Base-by-base conservation (phyloP, 768 basidiomycete genomes). In the Xerocomellus chrysenteron region DNA sequence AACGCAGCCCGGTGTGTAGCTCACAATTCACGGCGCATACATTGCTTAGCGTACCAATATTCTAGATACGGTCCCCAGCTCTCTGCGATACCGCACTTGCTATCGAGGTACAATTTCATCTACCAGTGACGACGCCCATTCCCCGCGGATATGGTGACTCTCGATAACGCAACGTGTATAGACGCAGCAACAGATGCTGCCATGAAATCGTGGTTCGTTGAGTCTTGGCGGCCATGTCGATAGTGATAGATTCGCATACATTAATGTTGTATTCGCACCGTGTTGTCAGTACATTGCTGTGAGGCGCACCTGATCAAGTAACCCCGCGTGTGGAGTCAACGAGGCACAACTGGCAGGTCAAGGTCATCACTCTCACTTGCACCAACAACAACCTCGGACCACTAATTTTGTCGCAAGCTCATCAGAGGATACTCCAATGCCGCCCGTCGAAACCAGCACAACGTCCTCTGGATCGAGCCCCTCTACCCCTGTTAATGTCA, bases 61-160 rank as follows among this genome's bases (percentile, higher is more conserved):
- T 1, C 14, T 55, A 86, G 86, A 54, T 95, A 95, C 66, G 95
- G 95, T 1, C 96, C 95, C 0, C 94, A 97, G 66, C 81, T 98
- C 12, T 92, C 92, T 26, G 94, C 95, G 3, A 92, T 98, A 61
- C 95, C 96, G 3, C 93, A 97, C 72, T 71, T 95, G 60, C 77
- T 98, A 24, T 96, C 93, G 65, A 84, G 87, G 68, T 88, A 88
- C 76, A 87, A 89, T 73, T 92, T 90, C 69, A 88, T 90, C 52
- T 88, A 89, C 71, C 89, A 88, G 70, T 89, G 47, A 65, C 57
- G 46, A 35, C 0, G 19, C 39, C 2, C 14, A 13, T 14, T 30
- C 14, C 9, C 5, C 19, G 17, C 24, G 51, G 47, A 43, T 44
- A 14, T 30, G 32, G 41, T 43, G 43, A 17, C 44, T 17, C 21